Percentiles rank a stretch among this genome's conserved stretches.
phyloP scores from a whole-genome alignment of 2,329 filamentous ascomycete genomes.

The Ceratocystis ficicola region DNA sequence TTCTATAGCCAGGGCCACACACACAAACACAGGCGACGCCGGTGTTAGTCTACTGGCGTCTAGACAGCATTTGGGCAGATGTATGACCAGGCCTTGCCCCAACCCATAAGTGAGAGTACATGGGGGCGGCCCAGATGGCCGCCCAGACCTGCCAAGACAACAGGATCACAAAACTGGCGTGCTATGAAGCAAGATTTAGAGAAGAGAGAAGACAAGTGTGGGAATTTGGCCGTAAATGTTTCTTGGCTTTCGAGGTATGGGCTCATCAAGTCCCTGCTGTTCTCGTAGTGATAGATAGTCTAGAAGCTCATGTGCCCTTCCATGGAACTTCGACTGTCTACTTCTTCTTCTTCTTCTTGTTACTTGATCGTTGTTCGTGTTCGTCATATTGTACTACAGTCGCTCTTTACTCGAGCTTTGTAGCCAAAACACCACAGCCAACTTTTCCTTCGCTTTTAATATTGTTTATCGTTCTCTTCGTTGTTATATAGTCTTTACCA shows the following conservation, averaged over 20 bases:
- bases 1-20: too few relatives aligned
- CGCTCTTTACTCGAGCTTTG: conserved; percentile 16
- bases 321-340: not conserved
- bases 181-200: not conserved
- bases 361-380: not conserved
- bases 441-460: not conserved
- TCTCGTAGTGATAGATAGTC: conserved; percentile 9
- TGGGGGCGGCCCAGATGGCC: not conserved
- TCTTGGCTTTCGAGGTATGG: conserved; percentile 1
- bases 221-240: not conserved
- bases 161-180: conserved; percentile 1
- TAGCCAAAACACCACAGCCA: not conserved
- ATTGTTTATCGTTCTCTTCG: conserved; percentile 5
- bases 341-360: conserved; percentile 4
- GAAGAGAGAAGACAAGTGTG: conserved; percentile 8
- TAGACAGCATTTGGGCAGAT: too few relatives aligned
- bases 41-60: too few relatives aligned
- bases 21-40: too few relatives aligned
- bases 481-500: conserved; percentile 10
- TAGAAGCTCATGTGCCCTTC: not conserved
- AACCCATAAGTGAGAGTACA: not conserved
- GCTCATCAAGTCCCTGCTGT: not conserved
- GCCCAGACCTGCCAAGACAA: conserved; percentile 1
- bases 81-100: too few relatives aligned
- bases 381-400: conserved; percentile 8